Evolutionary conservation across 2,329 filamentous ascomycete species (phyloP).

Genomic region (Acrocalymma vagum): DNA sequence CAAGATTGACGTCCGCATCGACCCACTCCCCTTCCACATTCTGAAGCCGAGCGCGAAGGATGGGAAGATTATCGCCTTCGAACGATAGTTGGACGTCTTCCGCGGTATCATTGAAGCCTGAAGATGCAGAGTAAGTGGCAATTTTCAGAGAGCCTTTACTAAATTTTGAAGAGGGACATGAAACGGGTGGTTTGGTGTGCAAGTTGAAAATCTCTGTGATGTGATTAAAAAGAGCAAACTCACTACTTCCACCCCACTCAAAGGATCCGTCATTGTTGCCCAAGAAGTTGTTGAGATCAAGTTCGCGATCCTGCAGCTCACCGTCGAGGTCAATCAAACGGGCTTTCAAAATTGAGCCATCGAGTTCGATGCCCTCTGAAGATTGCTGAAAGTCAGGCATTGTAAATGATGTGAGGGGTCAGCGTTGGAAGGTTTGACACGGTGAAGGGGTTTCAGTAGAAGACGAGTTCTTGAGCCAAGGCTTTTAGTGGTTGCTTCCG

Average conservation of each 20-base stretch:
- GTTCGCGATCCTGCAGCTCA: conserved; percentile 53
- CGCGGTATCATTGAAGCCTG: conserved; percentile 57
- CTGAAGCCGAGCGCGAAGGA: conserved; percentile 61
- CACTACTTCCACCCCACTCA: conserved; percentile 11
- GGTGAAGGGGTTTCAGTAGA: too few relatives aligned
- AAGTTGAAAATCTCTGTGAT: too few relatives aligned
- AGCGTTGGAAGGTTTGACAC: too few relatives aligned
- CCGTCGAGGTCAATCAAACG: conserved; percentile 53
- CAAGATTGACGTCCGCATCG: conserved; percentile 62
- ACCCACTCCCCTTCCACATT: conserved; percentile 54
- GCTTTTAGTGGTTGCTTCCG: too few relatives aligned
- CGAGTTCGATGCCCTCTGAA: too few relatives aligned
- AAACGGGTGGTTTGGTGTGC: too few relatives aligned
- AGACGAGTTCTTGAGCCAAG: too few relatives aligned
- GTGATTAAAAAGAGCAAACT: neutral
- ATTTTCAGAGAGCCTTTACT: too few relatives aligned
- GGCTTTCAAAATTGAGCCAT: conserved; percentile 60
- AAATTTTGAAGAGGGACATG: too few relatives aligned
- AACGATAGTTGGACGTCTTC: conserved; percentile 57
- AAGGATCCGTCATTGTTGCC: conserved; percentile 65
- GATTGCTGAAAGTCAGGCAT: too few relatives aligned
- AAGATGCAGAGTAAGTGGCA: conserved; percentile 2
- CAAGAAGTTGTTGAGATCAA: conserved; percentile 61
- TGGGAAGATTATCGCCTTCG: conserved; percentile 62
- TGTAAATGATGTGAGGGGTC: too few relatives aligned